A percentile compares a stretch with the other conserved stretches of the same genome.
phyloP scores from a whole-genome alignment of 176 grass and related monocot species.

The Metroxylon sagu region DNA sequence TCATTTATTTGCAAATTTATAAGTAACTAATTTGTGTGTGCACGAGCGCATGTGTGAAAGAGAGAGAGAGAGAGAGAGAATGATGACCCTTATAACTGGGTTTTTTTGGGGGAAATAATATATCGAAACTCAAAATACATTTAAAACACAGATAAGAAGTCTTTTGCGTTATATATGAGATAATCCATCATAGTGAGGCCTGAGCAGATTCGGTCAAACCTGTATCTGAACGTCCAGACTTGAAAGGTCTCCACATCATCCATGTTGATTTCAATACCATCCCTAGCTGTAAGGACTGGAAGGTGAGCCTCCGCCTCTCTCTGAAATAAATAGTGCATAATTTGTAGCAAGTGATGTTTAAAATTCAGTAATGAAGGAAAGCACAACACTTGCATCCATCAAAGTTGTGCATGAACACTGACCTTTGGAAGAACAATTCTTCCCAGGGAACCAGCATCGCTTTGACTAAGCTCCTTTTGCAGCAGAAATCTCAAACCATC shows the following conservation, averaged over 20 bases:
- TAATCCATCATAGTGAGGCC: background rate
- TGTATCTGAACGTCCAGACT: constrained; percentile 87
- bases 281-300: constrained; percentile 53
- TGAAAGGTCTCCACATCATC: constrained; percentile 62
- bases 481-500: constrained; percentile 67
- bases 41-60: too few relatives aligned
- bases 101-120: too few relatives aligned
- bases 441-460: constrained; percentile 72
- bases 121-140: too few relatives aligned
- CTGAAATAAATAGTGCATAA: constrained; percentile 27
- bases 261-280: constrained; percentile 67
- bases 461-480: constrained; percentile 79
- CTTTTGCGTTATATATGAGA: background rate
- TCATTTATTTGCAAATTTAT: too few relatives aligned
- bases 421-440: constrained; percentile 96
- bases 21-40: too few relatives aligned
- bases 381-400: too few relatives aligned
- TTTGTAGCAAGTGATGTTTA: background rate
- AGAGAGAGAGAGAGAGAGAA: too few relatives aligned
- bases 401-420: constrained; percentile 8
- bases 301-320: constrained; percentile 77
- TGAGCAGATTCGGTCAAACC: constrained; percentile 19
- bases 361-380: background rate
- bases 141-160: too few relatives aligned
- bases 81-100: too few relatives aligned